Percentiles rank a stretch among this genome's conserved stretches.
These are phyloP conservation scores for Wickerhamiella qilinensis DNA, from an alignment of 805 yeast species.

Conservation along the genomic window DNA sequence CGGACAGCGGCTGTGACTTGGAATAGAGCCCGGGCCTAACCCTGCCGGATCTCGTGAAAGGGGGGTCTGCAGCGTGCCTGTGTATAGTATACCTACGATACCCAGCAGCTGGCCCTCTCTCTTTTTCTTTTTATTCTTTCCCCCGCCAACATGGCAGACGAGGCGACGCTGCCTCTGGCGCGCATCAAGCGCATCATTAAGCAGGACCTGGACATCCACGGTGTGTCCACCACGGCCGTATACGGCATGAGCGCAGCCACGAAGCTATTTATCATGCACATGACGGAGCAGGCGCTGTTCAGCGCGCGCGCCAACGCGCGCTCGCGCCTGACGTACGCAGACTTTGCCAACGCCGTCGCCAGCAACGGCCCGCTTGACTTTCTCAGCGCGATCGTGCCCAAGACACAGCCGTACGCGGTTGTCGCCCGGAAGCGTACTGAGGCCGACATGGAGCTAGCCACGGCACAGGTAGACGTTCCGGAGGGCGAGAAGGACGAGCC, in stretches of 20 bases:
- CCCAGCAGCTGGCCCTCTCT: too few species aligned
- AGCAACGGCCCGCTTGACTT: constrained; percentile 45
- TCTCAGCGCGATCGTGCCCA: constrained; percentile 50
- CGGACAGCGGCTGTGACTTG: too few species aligned
- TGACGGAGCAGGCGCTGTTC: constrained; percentile 54
- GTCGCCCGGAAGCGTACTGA: constrained; percentile 7
- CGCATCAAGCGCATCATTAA: constrained; percentile 58
- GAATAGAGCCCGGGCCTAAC: too few species aligned
- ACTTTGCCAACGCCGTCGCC: constrained; percentile 48
- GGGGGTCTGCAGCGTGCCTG: too few species aligned
- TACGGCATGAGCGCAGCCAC: constrained; percentile 64
- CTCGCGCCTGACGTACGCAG: constrained; percentile 54
- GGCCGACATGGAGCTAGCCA: constrained; percentile 1
- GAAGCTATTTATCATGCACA: constrained; percentile 52
- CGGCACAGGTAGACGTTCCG: constrained; percentile 1
- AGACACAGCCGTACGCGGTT: constrained; percentile 14
- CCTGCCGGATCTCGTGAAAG: too few species aligned
- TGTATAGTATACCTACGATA: too few species aligned
- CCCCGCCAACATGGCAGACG: too few species aligned
- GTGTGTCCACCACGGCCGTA: constrained; percentile 57
- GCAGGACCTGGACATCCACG: constrained; percentile 55
- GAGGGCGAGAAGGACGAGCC: background rate
- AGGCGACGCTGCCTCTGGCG: constrained; percentile 35
- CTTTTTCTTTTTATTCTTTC: too few species aligned
- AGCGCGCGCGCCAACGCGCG: constrained; percentile 49